Evolutionary conservation across 768 basidiomycete species (phyloP), one percentile per base, ranked within the genome.

Genomic region (Crepidotus variabilis): DNA sequence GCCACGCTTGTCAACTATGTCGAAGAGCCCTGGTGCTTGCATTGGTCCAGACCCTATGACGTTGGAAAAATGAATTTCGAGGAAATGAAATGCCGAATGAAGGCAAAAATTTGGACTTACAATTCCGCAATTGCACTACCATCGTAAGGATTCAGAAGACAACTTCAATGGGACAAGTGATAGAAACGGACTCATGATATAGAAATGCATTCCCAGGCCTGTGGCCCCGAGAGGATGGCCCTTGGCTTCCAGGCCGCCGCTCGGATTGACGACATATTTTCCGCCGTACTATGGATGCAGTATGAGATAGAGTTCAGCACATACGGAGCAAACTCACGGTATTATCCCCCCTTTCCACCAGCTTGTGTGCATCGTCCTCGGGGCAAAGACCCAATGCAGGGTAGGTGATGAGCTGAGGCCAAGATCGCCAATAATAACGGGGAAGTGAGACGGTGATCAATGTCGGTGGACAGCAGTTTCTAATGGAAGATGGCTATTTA

Each of bases 221-320:
- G 88, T 91, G 0, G 90, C 89, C 36, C 90, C 90, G 18, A 92
- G 78, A 2, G 92, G 91, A 65, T 93, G 90, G 2, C 92, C 92
- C 65, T 92, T 94, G n/a, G 90, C 88, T 65, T 94, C 89, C 14
- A 94, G 78, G 0, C 92, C 92, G 22, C 92, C 92, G 51, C 86
- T 89, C 0, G 92, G 89, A 61, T 94, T 93, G 34, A 94, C 72
- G 16, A 94, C 88, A 50, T 82, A 94, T 69, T 90, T 90, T 4
- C 92, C 91, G 18, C 88, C 91, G 56, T 90, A 91, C 87, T 90
- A 52, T 18, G 14, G 28, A 51, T 28, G 23, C 45, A 52, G 32
- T 46, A 47, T 21, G 11, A 23, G 20, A 9, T 11, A 21, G 14
- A 34, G n/a, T 16, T 14, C 9, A 8, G n/a, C 33, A 11, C 6